Conservation (phyloP, 345 rosid genomes). For the Eucalyptus tenuipes region DNA sequence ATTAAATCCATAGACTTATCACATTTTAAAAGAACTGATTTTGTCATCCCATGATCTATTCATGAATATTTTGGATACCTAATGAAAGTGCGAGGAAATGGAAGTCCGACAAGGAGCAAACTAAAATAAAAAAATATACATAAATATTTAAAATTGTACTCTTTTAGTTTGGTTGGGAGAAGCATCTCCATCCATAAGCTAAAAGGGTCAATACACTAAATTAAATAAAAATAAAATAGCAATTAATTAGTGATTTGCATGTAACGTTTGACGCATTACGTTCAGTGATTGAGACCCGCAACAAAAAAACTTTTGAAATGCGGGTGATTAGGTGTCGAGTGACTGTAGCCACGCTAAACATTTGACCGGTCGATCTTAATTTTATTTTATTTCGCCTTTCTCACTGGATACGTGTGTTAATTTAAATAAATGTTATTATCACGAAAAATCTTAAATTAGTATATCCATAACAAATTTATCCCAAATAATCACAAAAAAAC, state of each 20-base stretch:
- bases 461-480: fast-evolving
- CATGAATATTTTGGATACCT: neutral
- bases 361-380: neutral
- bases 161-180: neutral
- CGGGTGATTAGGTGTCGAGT: neutral
- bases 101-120: neutral
- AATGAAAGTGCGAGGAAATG: neutral
- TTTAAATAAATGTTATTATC: neutral
- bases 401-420: neutral
- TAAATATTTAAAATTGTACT: neutral
- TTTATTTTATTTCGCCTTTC: neutral
- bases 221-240: neutral
- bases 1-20: neutral
- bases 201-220: neutral
- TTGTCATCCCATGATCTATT: neutral
- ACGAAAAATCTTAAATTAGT: fast-evolving
- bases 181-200: neutral
- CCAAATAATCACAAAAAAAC: too few species aligned
- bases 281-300: neutral
- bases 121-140: neutral
- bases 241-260: neutral
- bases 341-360: neutral
- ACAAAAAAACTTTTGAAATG: neutral
- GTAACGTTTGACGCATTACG: neutral
- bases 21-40: neutral